Percentiles rank a stretch among this genome's conserved stretches.
phyloP scores from a whole-genome alignment of 2,329 filamentous ascomycete genomes.

The Fusarium begoniae region DNA sequence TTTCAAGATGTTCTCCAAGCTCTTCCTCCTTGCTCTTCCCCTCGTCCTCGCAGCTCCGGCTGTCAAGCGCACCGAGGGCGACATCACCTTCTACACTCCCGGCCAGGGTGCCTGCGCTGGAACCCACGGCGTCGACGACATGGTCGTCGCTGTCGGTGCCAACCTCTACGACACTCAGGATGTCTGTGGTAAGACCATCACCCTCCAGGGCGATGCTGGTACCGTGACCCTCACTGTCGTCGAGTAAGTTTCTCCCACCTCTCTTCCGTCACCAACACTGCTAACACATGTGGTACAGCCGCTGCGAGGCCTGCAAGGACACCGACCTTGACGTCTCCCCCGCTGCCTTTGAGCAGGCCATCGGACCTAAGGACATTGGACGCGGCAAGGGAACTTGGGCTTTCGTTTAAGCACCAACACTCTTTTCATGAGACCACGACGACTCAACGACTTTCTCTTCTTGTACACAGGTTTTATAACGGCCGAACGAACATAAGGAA shows the following conservation, averaged over 20 bases:
- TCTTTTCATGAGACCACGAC: conserved; percentile 1
- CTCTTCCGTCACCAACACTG: not conserved
- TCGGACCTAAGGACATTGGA: conserved; percentile 37
- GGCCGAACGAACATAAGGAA: conserved; percentile 24
- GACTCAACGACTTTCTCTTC: conserved; percentile 8
- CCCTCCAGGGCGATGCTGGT: conserved; percentile 59
- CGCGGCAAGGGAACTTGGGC: conserved; percentile 28
- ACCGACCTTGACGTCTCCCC: conserved; percentile 61
- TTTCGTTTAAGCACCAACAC: conserved; percentile 3
- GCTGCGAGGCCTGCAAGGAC: conserved; percentile 62
- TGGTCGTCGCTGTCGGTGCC: conserved; percentile 73
- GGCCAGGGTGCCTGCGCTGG: conserved; percentile 75
- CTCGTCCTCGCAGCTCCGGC: conserved; percentile 26
- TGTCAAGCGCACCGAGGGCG: conserved; percentile 13
- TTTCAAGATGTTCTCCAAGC: conserved; percentile 36
- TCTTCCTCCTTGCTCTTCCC: conserved; percentile 35
- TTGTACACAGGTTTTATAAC: conserved; percentile 12
- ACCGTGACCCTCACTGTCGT: conserved; percentile 71
- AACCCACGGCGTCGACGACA: conserved; percentile 61
- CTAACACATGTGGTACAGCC: conserved; percentile 33
- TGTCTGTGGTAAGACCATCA: conserved; percentile 71
- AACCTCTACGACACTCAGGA: conserved; percentile 70
- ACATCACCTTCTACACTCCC: conserved; percentile 66
- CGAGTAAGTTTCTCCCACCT: conserved; percentile 51
- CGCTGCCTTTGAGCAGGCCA: conserved; percentile 57